phyloP scores from a whole-genome alignment of 1,284 basidiomycete species.

The Fistulinella staudtii region DNA sequence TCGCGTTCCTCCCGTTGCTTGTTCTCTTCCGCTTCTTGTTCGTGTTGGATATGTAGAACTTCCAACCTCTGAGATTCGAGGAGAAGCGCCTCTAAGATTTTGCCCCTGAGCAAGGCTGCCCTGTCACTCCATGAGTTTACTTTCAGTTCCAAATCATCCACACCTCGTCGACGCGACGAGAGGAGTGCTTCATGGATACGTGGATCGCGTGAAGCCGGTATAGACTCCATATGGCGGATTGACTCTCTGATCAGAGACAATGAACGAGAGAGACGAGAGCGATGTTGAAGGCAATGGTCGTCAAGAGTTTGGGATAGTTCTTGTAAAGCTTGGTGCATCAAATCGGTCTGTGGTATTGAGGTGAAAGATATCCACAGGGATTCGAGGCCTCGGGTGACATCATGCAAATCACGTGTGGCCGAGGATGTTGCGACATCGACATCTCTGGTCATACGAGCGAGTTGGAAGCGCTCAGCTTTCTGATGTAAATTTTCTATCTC shows the following conservation, averaged over 20 bases:
- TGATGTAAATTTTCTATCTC: constrained; percentile 48
- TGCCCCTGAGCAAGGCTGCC: constrained; percentile 36
- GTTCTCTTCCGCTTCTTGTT: constrained; percentile 30
- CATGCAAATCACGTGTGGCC: constrained; percentile 37
- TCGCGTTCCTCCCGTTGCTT: constrained; percentile 31
- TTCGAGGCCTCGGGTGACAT: constrained; percentile 38
- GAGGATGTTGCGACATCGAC: constrained; percentile 45
- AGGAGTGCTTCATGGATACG: constrained; percentile 44
- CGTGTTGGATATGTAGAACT: constrained; percentile 16
- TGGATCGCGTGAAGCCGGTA: constrained; percentile 39
- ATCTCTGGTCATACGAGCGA: constrained; percentile 51
- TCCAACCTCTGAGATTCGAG: constrained; percentile 36
- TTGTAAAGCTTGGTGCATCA: constrained; percentile 34
- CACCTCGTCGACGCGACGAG: constrained; percentile 41
- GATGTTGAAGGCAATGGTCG: constrained; percentile 32
- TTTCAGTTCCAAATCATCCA: constrained; percentile 49
- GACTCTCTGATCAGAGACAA: constrained; percentile 50
- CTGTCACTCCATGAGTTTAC: constrained; percentile 48
- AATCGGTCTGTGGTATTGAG: constrained; percentile 21
- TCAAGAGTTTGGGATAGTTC: constrained; percentile 38
- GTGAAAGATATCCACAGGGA: constrained; percentile 33
- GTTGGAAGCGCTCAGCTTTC: constrained; percentile 44
- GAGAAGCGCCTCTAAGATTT: constrained; percentile 36
- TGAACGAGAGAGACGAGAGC: constrained; percentile 42
- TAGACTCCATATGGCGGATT: constrained; percentile 48